Base-by-base conservation (phyloP, 2,329 filamentous ascomycete species). In the Geoglossum cookeanum region DNA sequence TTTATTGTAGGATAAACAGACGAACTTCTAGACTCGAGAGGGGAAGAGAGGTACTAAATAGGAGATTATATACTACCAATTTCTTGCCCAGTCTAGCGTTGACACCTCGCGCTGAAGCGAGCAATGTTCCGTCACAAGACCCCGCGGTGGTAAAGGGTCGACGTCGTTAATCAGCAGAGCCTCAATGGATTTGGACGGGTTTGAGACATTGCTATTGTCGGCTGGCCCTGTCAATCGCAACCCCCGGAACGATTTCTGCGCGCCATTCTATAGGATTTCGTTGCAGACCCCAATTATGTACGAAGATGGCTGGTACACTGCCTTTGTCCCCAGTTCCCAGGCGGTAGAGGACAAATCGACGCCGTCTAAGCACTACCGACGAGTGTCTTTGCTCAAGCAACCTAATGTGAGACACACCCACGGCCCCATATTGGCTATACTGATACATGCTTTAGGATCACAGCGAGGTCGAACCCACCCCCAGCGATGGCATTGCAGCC, bases 251-350 rank as follows among this genome's bases (percentile, higher is more conserved):
- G 37, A 30, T 39, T 63, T 61, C 61, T 59, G 60, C 58, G 60
- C 32, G 60, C 53, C 53, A 13, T 17, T 62, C 58, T 22, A 15
- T 22, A 17, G 42, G 42, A n/a, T 15, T 22, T 35, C 22, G 22
- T 61, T 62, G 57, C 3, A 55, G 48, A 55, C 35, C 8, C 15
- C 32, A 54, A 72, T 62, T 63, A 89, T 88, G 84, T 87, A 87
- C 68, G 86, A 91, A 70, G 86, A 91, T 69, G 81, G 84, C 33
- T 91, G 86, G 85, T 88, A 90, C 71, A 87, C 69, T 64, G 69
- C 78, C 67, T 83, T 87, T 66, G 79, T 86, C 61, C 78, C 84
- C 30, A 79, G 84, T 57, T 70, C 78, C 57, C 71, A 76, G 58
- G 71, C 75, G 61, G 77, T 75, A 63, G 72, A 72, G 59, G 70